Base-by-base conservation (phyloP, 805 yeast species). In the Kuraishia cidri region DNA sequence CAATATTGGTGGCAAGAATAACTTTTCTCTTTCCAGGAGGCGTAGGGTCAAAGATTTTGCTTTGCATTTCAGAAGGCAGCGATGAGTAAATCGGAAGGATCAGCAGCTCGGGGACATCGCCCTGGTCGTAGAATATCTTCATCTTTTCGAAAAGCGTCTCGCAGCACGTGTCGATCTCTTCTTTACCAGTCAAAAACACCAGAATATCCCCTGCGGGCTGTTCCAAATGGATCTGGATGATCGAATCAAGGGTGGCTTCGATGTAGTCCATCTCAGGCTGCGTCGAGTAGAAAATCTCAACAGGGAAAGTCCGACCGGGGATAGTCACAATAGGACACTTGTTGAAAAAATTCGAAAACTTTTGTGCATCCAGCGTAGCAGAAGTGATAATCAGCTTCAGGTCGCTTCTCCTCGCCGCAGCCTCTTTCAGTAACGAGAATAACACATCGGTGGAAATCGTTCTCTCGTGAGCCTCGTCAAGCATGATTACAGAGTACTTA, bases 381-480 rank as follows among this genome's bases (percentile, higher is more conserved):
- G 97, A 88, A 0, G 97, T 85, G 6, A 88, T 78, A 31, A 92
- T 72, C 3, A 92, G 64, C 46, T 79, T 79, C 37, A 92, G 57
- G 35, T 80, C 77, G 2, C 90, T 83, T 40, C 95, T 71, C 34
- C 62, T 61, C 4, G 53, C 38, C 0, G 85, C 79, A 2, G 95
- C 90, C 35, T 77, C 72, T 45, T 85, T 80, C 37, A 92, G 58
- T 24, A 92, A 63, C 0, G 95, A 95, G 61, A 92, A 83, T 12
- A 90, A 60, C 16, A 92, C 79, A 64, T 92, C 98, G 0, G 97
- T 92, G 0, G 94, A 85, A 18, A 92, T 71, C 1, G 97, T 90
- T 47, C 98, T 68, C 56, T 92, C 98, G 60, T 92, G 98, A 0
- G 97, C 97, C 56, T 90, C 98, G 60, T 92, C 98, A 37, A 92